Conservation (phyloP, 257 asterid genomes). For the Parsonsia alboflavescens region DNA sequence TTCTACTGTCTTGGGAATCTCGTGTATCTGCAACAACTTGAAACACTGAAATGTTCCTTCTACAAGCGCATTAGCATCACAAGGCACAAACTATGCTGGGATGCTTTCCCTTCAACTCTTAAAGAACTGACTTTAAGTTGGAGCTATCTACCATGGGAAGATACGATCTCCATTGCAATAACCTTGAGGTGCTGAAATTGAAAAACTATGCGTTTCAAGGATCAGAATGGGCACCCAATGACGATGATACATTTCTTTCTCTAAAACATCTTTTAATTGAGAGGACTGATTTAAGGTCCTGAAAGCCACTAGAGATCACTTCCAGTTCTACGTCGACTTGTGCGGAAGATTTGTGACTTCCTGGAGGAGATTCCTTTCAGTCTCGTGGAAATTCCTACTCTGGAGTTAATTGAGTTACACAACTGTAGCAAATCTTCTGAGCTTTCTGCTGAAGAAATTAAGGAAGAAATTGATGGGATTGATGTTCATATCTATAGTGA, state of each 20-base stretch:
- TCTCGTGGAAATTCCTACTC: not conserved
- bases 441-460: conserved; percentile 8
- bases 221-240: not conserved
- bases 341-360: conserved; percentile 2
- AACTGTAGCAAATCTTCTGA: conserved; percentile 9
- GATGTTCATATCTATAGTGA: conserved; percentile 3
- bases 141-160: conserved; percentile 11
- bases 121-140: conserved; percentile 5
- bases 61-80: not conserved
- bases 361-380: conserved; percentile 9
- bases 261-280: conserved; percentile 11
- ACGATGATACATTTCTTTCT: not conserved
- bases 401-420: conserved; percentile 9
- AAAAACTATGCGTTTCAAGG: conserved; percentile 18
- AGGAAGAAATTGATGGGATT: conserved; percentile 7
- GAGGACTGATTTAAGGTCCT: conserved; percentile 1
- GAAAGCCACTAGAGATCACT: conserved; percentile 3
- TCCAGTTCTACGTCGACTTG: conserved; percentile 4
- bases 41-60: conserved; percentile 7
- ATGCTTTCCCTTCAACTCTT: not conserved
- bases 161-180: not conserved
- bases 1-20: not conserved
- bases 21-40: not conserved
- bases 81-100: not conserved
- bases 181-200: conserved; percentile 14